These are phyloP conservation scores for Ulota crispa DNA, from an alignment of 225 moss, liverwort and hornwort genomes.

Conservation along the genomic window DNA sequence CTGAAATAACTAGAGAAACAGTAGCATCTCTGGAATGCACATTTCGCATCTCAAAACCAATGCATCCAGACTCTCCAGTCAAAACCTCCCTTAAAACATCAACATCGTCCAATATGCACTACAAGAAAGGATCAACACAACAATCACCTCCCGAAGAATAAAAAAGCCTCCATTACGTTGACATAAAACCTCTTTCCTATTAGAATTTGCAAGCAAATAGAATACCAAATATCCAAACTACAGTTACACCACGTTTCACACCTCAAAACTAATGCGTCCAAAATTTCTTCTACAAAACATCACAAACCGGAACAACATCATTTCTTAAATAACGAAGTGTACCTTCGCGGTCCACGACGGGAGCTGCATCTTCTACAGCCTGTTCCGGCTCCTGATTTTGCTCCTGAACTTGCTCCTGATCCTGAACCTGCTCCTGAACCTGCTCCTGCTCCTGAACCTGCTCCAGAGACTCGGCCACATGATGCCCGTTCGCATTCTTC, in stretches of 20 bases:
- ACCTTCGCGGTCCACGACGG: constrained; percentile 55
- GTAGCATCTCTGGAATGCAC: background rate
- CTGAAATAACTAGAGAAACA: background rate
- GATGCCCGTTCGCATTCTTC: constrained; percentile 62
- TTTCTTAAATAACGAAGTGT: background rate
- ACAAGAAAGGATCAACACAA: background rate
- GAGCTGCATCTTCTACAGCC: constrained; percentile 29
- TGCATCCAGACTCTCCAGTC: background rate
- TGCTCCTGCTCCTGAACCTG: constrained; percentile 12
- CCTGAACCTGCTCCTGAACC: constrained; percentile 19
- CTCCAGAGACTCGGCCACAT: constrained; percentile 29
- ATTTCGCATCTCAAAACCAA: background rate
- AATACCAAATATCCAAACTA: background rate
- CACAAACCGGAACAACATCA: background rate
- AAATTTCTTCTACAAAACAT: background rate
- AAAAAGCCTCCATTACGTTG: no score
- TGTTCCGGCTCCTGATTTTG: constrained; percentile 13
- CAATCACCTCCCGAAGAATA: background rate
- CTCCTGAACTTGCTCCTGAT: constrained; percentile 22
- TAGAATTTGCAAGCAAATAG: background rate
- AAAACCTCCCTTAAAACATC: background rate
- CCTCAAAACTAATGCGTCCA: background rate
- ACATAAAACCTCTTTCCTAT: background rate
- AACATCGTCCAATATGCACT: background rate
- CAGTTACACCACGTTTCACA: background rate